Evolutionary conservation across 1,139 yeast genomes (phyloP).

Genomic region (Sugiyamaella sp.): DNA sequence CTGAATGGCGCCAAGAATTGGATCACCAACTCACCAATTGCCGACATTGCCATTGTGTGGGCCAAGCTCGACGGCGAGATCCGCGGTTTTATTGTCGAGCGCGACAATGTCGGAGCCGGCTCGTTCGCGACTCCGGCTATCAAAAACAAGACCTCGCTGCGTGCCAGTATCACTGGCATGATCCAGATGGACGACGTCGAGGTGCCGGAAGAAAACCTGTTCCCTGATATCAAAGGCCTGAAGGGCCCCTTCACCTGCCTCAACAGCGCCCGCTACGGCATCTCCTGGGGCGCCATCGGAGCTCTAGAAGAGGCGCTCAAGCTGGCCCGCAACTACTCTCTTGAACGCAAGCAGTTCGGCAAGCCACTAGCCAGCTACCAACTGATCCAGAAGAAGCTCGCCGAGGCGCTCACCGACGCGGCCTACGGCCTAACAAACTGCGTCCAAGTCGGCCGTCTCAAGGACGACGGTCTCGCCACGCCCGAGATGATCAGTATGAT

Average conservation of each 20-base stretch:
- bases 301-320: conserved; percentile 48
- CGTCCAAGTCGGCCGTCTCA: conserved; percentile 49
- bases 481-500: conserved; percentile 51
- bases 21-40: conserved; percentile 53
- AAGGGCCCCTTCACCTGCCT: conserved; percentile 52
- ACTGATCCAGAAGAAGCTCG: conserved; percentile 48
- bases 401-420: conserved; percentile 48
- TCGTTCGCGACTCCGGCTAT: conserved; percentile 48
- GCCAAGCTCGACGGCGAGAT: conserved; percentile 50
- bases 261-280: conserved; percentile 50
- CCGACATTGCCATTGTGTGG: conserved; percentile 49
- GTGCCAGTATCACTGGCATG: conserved; percentile 52
- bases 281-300: conserved; percentile 52
- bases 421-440: conserved; percentile 48
- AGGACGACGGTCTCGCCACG: conserved; percentile 44
- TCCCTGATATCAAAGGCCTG: conserved; percentile 46
- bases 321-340: conserved; percentile 45
- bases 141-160: conserved; percentile 45
- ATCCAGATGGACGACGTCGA: conserved; percentile 50
- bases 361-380: conserved; percentile 48
- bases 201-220: conserved; percentile 48
- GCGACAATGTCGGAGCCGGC: conserved; percentile 40
- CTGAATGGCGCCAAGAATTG: conserved; percentile 49
- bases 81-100: conserved; percentile 49
- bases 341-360: conserved; percentile 48